Conservation (phyloP, 768 basidiomycete species). For the Tylopilus subfusipes region DNA sequence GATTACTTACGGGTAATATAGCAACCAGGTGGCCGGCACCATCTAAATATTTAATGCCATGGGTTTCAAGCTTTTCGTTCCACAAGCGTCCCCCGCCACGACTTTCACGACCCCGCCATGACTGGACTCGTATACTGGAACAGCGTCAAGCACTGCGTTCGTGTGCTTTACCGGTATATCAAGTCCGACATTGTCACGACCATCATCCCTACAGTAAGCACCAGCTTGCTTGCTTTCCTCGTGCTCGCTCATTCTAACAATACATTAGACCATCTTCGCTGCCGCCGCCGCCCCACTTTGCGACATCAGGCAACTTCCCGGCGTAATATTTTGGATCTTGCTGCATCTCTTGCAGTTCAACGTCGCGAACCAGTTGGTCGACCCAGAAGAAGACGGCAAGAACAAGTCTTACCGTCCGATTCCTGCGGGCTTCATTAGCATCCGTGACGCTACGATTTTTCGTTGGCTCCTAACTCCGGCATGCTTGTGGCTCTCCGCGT, state of each 20-base stretch:
- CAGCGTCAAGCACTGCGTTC: constrained; percentile 4
- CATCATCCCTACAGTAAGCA: constrained; percentile 26
- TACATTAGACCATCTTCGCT: constrained; percentile 34
- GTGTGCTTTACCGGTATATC: constrained; percentile 24
- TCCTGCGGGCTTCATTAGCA: constrained; percentile 41
- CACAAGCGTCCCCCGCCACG: constrained; percentile 1
- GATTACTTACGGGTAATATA: constrained; percentile 3
- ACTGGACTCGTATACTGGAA: constrained; percentile 11
- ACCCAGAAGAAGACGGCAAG: constrained; percentile 39
- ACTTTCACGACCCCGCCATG: constrained; percentile 24
- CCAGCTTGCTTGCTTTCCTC: not conserved
- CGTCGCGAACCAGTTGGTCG: constrained; percentile 40
- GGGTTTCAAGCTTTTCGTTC: not conserved
- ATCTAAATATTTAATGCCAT: constrained; percentile 20
- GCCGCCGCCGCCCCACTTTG: constrained; percentile 32
- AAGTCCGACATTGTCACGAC: constrained; percentile 26
- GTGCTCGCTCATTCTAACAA: not conserved
- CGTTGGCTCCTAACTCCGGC: constrained; percentile 36
- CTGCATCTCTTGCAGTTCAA: constrained; percentile 45
- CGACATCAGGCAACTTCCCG: constrained; percentile 16
- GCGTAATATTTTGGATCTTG: constrained; percentile 43
- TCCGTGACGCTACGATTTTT: constrained; percentile 34
- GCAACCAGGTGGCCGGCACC: not conserved
- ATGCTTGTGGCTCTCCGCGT: constrained; percentile 37
- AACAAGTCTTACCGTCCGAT: constrained; percentile 47